A percentile compares a stretch with the other conserved stretches of the same genome.
These are phyloP conservation scores for Cordyceps cicadae DNA, from an alignment of 2,329 filamentous ascomycete species.

Conservation along the genomic window DNA sequence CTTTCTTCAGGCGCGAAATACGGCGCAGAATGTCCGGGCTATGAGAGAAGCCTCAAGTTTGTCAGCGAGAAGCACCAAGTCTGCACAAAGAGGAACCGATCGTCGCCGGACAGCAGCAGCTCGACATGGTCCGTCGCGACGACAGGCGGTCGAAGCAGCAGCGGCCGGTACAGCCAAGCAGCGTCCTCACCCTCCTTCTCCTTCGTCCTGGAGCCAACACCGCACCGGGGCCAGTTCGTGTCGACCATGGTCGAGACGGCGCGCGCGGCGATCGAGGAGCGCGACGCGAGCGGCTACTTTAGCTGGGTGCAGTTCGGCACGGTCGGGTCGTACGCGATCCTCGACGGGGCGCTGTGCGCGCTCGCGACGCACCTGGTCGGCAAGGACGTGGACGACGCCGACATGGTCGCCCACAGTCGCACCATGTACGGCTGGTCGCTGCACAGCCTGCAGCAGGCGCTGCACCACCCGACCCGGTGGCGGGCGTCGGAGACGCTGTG, in stretches of 20 bases:
- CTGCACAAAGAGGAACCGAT: conserved; percentile 14
- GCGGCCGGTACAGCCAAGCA: conserved; percentile 13
- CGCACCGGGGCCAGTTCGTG: conserved; percentile 24
- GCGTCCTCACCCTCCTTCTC: conserved; percentile 14
- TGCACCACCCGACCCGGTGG: conserved; percentile 31
- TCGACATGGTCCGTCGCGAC: background rate
- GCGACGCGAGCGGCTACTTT: conserved; percentile 19
- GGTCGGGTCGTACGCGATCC: conserved; percentile 26
- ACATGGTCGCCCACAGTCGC: conserved; percentile 27
- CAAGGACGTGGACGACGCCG: conserved; percentile 23
- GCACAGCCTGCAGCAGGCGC: conserved; percentile 25
- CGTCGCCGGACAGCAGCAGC: conserved; percentile 11
- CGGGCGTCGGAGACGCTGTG: conserved; percentile 33
- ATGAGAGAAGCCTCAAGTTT: conserved; percentile 31
- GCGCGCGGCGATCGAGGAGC: conserved; percentile 14
- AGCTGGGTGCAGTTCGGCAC: conserved; percentile 20
- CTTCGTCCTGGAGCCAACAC: conserved; percentile 11
- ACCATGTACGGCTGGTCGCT: conserved; percentile 31
- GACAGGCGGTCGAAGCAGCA: conserved; percentile 11
- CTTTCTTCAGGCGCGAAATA: conserved; percentile 20
- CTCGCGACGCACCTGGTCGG: conserved; percentile 31
- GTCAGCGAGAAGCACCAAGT: conserved; percentile 32
- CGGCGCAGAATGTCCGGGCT: conserved; percentile 31
- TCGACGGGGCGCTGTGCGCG: conserved; percentile 31
- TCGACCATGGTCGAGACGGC: conserved; percentile 23